Evolutionary conservation across 73 alveolate species (phyloP), one percentile per base, ranked within the genome.

Genomic region (Paramecium octaurelia): DNA sequence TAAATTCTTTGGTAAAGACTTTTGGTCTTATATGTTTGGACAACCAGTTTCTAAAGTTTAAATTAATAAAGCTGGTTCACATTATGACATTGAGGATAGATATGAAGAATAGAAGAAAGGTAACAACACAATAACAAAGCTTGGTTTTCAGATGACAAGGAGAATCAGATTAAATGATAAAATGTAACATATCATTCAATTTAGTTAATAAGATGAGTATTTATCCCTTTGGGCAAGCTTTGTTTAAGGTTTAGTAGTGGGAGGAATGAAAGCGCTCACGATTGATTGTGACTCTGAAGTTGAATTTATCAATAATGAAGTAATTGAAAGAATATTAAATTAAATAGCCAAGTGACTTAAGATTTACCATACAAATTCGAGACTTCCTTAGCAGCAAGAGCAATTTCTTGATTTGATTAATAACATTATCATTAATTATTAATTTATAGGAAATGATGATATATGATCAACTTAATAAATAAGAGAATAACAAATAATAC

Each of bases 201-300:
- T 80, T 38, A 80, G 91, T 34, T 64, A 44, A 24, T 43, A 80
- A 80, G 91, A 80, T 9, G 91, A 80, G 23, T 80, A 43, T 35
- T 80, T 80, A 43, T 31, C 27, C 0, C 46, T 44, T 44, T 80
- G 91, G 91, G 75, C 57, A 24, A 43, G 73, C 8, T 20, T 80
- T n/a, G 27, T 80, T 21, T 31, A 48, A 80, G 91, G 91, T 7
- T 80, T 80, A 80, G 75, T 80, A 12, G 24, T 44, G 2, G 91
- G 91, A 11, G 91, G 76, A 24, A 80, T 80, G 91, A 80, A 80
- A 64, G 75, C 91, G 44, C 57, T 80, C 7, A 80, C 91, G 44
- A 48, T 80, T 20, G 91, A 80, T 44, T 44, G 91, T 11, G 87
- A 73, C 35, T 34, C 59, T 73, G 87, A 73, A 12, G 87, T 73